These are phyloP conservation scores for Paraurostyla sp. DNA, from an alignment of 73 alveolate genomes.

Conservation along the genomic window DNA sequence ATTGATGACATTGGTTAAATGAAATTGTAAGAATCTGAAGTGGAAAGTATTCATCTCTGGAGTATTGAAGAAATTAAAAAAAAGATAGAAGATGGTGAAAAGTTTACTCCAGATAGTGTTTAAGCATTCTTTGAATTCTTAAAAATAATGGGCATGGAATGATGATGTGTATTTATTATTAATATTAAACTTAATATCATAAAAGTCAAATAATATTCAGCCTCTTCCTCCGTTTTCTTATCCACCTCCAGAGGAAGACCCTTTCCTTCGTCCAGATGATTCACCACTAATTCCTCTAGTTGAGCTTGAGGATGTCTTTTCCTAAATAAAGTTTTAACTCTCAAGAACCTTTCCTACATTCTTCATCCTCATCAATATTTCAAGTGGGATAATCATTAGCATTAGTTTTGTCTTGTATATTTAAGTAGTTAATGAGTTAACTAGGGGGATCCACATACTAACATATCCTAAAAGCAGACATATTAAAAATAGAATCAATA, in stretches of 20 bases:
- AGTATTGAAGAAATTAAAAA: neutral
- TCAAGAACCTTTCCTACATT: constrained; percentile 54
- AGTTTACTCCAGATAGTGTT: constrained; percentile 35
- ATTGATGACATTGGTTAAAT: constrained; percentile 32
- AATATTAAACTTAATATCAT: too few species aligned
- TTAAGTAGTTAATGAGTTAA: constrained; percentile 27
- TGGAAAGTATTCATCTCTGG: constrained; percentile 13
- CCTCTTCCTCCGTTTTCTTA: too few species aligned
- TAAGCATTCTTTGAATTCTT: too few species aligned
- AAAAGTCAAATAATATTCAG: too few species aligned
- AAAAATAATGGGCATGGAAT: too few species aligned
- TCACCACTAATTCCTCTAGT: constrained; percentile 60
- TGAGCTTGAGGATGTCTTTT: constrained; percentile 74
- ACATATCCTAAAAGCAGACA: constrained; percentile 32
- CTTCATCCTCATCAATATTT: constrained; percentile 66
- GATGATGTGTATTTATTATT: too few species aligned
- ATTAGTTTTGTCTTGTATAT: constrained; percentile 54
- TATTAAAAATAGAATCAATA: constrained; percentile 30
- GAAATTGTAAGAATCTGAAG: constrained; percentile 28
- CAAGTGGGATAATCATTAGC: constrained; percentile 64
- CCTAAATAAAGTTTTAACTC: constrained; percentile 38
- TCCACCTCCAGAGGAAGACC: too few species aligned
- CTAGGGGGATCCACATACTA: constrained; percentile 47
- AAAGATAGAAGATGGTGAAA: constrained; percentile 15
- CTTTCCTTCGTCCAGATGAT: too few species aligned